phyloP scores from a whole-genome alignment of 441 rosid genomes.

The Bruguiera hainesii region DNA sequence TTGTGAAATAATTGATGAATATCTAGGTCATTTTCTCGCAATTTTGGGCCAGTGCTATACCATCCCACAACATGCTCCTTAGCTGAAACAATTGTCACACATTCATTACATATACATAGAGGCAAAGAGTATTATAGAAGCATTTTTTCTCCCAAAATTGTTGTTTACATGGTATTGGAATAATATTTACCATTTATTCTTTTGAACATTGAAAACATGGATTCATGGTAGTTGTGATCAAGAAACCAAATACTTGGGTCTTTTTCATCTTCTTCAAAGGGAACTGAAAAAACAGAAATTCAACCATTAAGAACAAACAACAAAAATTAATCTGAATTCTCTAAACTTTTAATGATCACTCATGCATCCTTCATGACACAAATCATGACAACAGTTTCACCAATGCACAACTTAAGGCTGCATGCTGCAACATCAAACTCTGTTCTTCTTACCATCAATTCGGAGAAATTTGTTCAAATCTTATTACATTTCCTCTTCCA shows the following conservation, averaged over 20 bases:
- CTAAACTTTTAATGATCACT: no score
- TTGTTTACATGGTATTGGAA: slow-evolving; percentile 3
- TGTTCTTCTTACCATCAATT: no score
- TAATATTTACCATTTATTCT: slow-evolving; percentile 62
- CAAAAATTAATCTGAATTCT: neutral
- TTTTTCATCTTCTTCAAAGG: slow-evolving; percentile 90
- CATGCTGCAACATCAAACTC: no score
- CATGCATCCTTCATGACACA: no score
- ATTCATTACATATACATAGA: no score
- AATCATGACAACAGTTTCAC: no score
- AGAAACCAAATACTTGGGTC: slow-evolving; percentile 84
- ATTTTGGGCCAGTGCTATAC: slow-evolving; percentile 89
- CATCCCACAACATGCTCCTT: slow-evolving; percentile 96
- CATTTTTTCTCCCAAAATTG: neutral
- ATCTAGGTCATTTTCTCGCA: slow-evolving; percentile 78
- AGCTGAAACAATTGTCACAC: slow-evolving; percentile 37
- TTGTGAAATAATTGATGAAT: slow-evolving; percentile 34
- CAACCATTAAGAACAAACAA: neutral
- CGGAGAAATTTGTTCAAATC: no score
- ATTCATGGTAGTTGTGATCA: slow-evolving; percentile 83
- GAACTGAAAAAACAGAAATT: slow-evolving; percentile 42
- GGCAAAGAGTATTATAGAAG: no score
- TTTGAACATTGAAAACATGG: slow-evolving; percentile 88
- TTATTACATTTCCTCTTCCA: no score
- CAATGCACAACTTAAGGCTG: no score